These are phyloP conservation scores for Metschnikowia bowlesiae DNA, from an alignment of 805 yeast species.

Conservation along the genomic window DNA sequence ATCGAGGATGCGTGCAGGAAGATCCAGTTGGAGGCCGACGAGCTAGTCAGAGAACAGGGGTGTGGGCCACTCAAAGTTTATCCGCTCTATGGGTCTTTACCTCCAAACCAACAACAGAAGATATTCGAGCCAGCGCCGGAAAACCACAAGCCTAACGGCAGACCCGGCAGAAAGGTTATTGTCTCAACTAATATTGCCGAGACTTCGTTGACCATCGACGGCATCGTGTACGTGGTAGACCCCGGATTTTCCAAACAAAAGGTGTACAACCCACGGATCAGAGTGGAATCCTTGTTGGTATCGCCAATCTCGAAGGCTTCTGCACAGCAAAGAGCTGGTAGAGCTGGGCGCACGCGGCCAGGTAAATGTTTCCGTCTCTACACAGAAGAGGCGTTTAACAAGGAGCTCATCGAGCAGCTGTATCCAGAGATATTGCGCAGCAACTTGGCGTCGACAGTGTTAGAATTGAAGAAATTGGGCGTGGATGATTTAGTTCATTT, in stretches of 20 bases:
- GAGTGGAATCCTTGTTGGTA: slow-evolving; percentile 91
- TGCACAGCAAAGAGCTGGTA: slow-evolving; percentile 98
- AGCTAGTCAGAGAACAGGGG: slow-evolving; percentile 78
- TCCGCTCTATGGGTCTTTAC: slow-evolving; percentile 93
- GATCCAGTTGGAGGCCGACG: slow-evolving; percentile 83
- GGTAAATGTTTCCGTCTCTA: slow-evolving; percentile 96
- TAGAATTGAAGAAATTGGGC: slow-evolving; percentile 90
- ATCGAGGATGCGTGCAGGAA: slow-evolving; percentile 95
- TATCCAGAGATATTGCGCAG: slow-evolving; percentile 93
- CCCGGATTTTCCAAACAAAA: slow-evolving; percentile 97
- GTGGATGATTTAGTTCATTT: slow-evolving; percentile 95
- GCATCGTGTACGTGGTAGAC: slow-evolving; percentile 94
- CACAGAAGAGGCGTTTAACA: slow-evolving; percentile 94
- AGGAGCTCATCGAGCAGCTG: slow-evolving; percentile 90
- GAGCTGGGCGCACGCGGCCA: slow-evolving; percentile 99
- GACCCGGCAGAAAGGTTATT: slow-evolving; percentile 93
- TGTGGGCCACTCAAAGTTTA: slow-evolving; percentile 88
- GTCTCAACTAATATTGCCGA: slow-evolving; percentile 95
- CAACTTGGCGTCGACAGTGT: slow-evolving; percentile 84
- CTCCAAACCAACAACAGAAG: slow-evolving; percentile 91
- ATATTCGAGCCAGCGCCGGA: slow-evolving; percentile 89
- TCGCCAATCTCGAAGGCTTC: slow-evolving; percentile 96
- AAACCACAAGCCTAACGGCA: slow-evolving; percentile 66
- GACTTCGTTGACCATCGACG: slow-evolving; percentile 95
- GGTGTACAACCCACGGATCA: slow-evolving; percentile 91